Evolutionary conservation across 2,329 filamentous ascomycete species (phyloP), one percentile per base, ranked within the genome.

Genomic region (Sporothrix phasma): DNA sequence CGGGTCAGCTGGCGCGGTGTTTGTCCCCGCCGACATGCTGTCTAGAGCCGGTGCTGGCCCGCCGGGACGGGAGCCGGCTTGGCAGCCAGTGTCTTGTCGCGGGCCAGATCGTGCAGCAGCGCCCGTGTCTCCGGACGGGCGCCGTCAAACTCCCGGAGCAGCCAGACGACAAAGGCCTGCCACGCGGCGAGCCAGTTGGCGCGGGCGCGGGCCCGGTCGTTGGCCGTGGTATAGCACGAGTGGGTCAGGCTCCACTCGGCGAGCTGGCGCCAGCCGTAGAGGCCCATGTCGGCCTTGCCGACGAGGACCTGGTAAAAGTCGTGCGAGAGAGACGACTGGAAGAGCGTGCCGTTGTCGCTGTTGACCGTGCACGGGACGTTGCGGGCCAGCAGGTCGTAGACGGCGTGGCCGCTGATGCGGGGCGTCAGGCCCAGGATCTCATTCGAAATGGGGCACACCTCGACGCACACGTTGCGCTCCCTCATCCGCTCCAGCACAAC

Each of bases 301-400:
- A 88, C 81, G 79, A 91, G 84, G 65, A 87, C 80, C 71, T 92
- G 88, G 72, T 90, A 91, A 71, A 91, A 90, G 70, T 92, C 88
- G 68, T 90, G 87, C 0, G 86, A 87, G 49, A 91, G 79, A 1
- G 85, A 85, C 15, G 88, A 89, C 67, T 86, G 80, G 72, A 90
- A 91, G 0, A 90, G 76, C 0, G 87, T 88, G 6, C 87, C 88
- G 67, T 92, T 91, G 70, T 92, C 88, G 24, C 86, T 88, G 70
- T 85, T 90, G 46, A 91, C 77, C 0, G 88, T 88, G 74, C 88
- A 92, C 58, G 88, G 86, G 59, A 91, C 81, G 43, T 87, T 84
- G 62, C 88, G 85, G n/a, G 87, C 87, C 63, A 91, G 77, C 26
- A 92, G 76, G 66, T 80, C 78, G 45, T 89, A 89, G 72, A 88